Percentiles rank a stretch among this genome's conserved stretches.
These are phyloP conservation scores for Pouteria glomerata DNA, from an alignment of 148 eudicot species.

Conservation along the genomic window DNA sequence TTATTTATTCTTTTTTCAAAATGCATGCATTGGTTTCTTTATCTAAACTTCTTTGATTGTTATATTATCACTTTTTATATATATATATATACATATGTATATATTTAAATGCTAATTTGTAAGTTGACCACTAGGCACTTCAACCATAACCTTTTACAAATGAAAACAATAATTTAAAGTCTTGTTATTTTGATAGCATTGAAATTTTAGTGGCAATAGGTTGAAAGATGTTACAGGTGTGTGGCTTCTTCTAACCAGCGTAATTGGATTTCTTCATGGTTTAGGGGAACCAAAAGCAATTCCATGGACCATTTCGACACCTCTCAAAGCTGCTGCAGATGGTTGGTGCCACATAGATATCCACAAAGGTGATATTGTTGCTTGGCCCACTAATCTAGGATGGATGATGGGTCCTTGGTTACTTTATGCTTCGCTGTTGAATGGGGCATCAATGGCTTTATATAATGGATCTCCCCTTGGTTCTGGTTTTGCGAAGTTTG, in stretches of 20 bases:
- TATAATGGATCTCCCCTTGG: conserved; percentile 92
- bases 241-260: neutral
- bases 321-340: conserved; percentile 96
- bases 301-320: conserved; percentile 83
- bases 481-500: conserved; percentile 84
- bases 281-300: conserved; percentile 96
- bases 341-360: conserved; percentile 97
- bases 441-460: conserved; percentile 83
- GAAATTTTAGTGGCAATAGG: neutral
- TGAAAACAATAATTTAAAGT: neutral
- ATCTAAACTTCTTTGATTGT: neutral
- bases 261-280: conserved; percentile 15
- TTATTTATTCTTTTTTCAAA: too few species aligned
- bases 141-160: neutral
- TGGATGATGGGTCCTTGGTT: conserved; percentile 99
- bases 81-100: too few species aligned
- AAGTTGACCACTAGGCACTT: neutral
- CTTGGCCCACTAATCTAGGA: conserved; percentile 99
- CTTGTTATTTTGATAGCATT: neutral
- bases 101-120: neutral
- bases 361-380: conserved; percentile 67
- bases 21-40: too few species aligned
- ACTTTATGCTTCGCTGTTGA: conserved; percentile 75
- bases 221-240: neutral
- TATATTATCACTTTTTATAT: neutral